These are phyloP conservation scores for Penicillium verhagenii DNA, from an alignment of 495 filamentous ascomycete genomes.

Conservation along the genomic window DNA sequence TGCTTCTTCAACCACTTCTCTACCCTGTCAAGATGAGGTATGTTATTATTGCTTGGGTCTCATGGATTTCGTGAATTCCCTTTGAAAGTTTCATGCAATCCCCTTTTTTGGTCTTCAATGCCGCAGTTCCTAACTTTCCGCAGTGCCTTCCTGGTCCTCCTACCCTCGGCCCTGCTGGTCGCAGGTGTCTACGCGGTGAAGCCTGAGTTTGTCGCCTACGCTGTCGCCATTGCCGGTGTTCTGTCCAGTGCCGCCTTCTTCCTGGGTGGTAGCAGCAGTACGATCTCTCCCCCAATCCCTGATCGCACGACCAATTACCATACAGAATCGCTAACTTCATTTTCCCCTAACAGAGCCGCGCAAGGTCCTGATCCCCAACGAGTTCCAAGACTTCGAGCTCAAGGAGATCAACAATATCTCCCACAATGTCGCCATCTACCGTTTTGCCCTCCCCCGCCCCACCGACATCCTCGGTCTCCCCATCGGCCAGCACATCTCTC, in stretches of 20 bases:
- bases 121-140: slow-evolving; percentile 22
- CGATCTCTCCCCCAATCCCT: slow-evolving; percentile 8
- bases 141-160: slow-evolving; percentile 66
- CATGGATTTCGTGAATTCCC: too few relatives aligned
- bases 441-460: slow-evolving; percentile 75
- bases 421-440: slow-evolving; percentile 98
- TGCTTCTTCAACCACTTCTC: slow-evolving; percentile 5
- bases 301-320: background rate
- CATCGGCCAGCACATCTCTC: slow-evolving; percentile 97
- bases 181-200: slow-evolving; percentile 75
- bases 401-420: slow-evolving; percentile 90
- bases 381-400: slow-evolving; percentile 86
- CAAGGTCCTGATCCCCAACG: slow-evolving; percentile 81
- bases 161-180: slow-evolving; percentile 80
- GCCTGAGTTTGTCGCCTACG: slow-evolving; percentile 72
- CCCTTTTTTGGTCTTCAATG: too few relatives aligned
- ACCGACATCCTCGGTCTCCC: slow-evolving; percentile 88
- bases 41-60: too few relatives aligned
- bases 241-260: slow-evolving; percentile 18
- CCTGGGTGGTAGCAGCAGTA: slow-evolving; percentile 23
- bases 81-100: background rate
- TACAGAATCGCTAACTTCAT: slow-evolving; percentile 13
- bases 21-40: slow-evolving; percentile 38
- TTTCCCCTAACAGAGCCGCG: slow-evolving; percentile 54
- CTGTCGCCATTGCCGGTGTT: slow-evolving; percentile 46